Percentiles rank a stretch among this genome's conserved stretches.
Conservation (phyloP, 192 early-diverging fungal species). For the Entrophospora sp. region DNA sequence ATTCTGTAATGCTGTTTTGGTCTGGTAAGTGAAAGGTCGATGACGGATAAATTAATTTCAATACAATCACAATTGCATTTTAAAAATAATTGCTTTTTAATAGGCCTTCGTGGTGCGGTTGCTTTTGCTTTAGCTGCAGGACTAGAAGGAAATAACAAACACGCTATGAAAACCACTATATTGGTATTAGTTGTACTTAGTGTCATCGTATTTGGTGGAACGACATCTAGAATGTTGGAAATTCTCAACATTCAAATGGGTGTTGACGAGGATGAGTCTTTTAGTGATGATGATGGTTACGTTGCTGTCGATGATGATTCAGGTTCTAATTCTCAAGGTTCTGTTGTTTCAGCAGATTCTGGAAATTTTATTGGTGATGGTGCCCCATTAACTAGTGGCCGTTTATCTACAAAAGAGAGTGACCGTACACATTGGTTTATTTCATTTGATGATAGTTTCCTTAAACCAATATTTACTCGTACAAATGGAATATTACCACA, state of each 20-base stretch:
- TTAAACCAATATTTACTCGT: conserved; percentile 72
- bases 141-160: conserved; percentile 55
- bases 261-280: conserved; percentile 44
- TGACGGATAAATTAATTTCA: too few species aligned
- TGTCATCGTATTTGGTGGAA: conserved; percentile 88
- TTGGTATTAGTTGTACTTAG: conserved; percentile 88
- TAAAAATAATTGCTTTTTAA: not conserved
- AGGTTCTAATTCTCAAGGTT: conserved; percentile 28
- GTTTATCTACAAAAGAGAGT: conserved; percentile 29
- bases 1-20: conserved; percentile 96
- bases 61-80: too few species aligned
- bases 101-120: conserved; percentile 81
- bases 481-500: not conserved
- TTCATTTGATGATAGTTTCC: conserved; percentile 68
- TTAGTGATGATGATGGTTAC: conserved; percentile 34
- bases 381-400: not conserved
- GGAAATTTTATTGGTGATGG: not conserved
- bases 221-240: conserved; percentile 72
- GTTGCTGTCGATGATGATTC: conserved; percentile 17
- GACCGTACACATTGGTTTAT: conserved; percentile 71
- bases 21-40: conserved; percentile 49
- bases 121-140: conserved; percentile 90
- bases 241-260: conserved; percentile 71
- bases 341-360: conserved; percentile 21
- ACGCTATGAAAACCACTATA: conserved; percentile 79